Evolutionary conservation across 1,139 yeast species (phyloP).

Genomic region (Taphrina betulina): DNA sequence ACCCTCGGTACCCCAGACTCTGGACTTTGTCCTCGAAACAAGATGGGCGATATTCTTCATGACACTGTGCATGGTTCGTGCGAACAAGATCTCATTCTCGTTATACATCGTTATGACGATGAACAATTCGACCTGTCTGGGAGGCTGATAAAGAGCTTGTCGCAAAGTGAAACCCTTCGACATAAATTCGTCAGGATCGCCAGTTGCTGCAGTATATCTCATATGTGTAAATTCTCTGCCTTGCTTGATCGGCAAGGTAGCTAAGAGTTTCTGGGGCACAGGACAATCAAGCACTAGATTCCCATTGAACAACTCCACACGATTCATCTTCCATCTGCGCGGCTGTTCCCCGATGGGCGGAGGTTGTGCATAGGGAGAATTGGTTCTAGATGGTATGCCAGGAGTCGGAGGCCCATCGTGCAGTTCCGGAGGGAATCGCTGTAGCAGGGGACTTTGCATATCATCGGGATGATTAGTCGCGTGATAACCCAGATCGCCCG

Average conservation of each 20-base stretch:
- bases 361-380: conserved; percentile 3
- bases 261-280: conserved; percentile 60
- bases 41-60: conserved; percentile 69
- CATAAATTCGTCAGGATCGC: conserved; percentile 67
- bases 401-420: conserved; percentile 18
- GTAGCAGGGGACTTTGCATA: conserved; percentile 20
- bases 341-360: conserved; percentile 39
- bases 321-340: conserved; percentile 47
- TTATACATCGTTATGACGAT: conserved; percentile 78
- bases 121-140: conserved; percentile 69
- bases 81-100: conserved; percentile 71
- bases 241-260: conserved; percentile 55
- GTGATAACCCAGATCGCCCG: conserved; percentile 20
- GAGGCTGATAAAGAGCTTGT: conserved; percentile 64
- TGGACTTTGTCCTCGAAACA: conserved; percentile 55
- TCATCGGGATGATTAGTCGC: conserved; percentile 8
- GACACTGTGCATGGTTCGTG: conserved; percentile 72
- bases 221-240: conserved; percentile 70
- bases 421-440: conserved; percentile 8
- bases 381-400: conserved; percentile 1
- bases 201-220: conserved; percentile 80
- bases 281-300: conserved; percentile 79
- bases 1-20: conserved; percentile 68
- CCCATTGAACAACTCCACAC: conserved; percentile 62
- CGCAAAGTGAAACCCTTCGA: conserved; percentile 62